Conservation (phyloP, 2,329 filamentous ascomycete species). For the Trichoderma lentiforme region DNA sequence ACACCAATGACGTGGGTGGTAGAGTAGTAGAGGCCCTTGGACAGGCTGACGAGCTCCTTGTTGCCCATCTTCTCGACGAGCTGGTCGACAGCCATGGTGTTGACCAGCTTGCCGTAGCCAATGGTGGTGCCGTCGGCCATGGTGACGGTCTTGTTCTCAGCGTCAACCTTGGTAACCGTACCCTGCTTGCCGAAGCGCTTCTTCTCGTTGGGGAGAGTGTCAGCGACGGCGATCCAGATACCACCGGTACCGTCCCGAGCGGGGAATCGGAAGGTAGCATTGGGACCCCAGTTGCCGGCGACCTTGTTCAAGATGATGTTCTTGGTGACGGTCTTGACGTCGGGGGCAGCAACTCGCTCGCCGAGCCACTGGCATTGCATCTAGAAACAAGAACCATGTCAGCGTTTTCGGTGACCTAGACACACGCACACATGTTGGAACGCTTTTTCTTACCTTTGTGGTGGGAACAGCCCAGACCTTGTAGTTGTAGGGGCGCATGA, state of each 20-base stretch:
- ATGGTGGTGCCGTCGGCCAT: constrained; percentile 83
- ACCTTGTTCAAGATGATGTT: constrained; percentile 97
- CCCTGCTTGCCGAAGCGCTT: constrained; percentile 84
- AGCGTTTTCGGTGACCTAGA: not conserved
- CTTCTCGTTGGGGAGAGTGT: constrained; percentile 89
- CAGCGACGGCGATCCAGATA: constrained; percentile 97
- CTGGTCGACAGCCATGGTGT: constrained; percentile 92
- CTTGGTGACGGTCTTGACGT: constrained; percentile 88
- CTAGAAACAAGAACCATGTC: constrained; percentile 43
- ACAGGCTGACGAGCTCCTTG: constrained; percentile 74
- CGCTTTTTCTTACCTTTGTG: constrained; percentile 67
- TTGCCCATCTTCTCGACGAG: constrained; percentile 86
- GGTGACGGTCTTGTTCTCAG: constrained; percentile 76
- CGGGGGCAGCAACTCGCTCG: constrained; percentile 94
- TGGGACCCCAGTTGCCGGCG: constrained; percentile 96
- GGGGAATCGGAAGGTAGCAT: constrained; percentile 97
- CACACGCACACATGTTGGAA: not conserved
- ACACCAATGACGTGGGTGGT: constrained; percentile 97
- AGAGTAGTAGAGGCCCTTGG: constrained; percentile 93
- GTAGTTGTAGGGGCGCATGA: constrained; percentile 99
- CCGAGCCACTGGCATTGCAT: constrained; percentile 99
- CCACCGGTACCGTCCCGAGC: constrained; percentile 92
- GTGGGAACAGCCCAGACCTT: constrained; percentile 99
- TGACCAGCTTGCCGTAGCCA: constrained; percentile 88
- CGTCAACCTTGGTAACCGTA: constrained; percentile 82